Conservation (phyloP, 1,284 basidiomycete species). For the Paramarasmius palmivorus region DNA sequence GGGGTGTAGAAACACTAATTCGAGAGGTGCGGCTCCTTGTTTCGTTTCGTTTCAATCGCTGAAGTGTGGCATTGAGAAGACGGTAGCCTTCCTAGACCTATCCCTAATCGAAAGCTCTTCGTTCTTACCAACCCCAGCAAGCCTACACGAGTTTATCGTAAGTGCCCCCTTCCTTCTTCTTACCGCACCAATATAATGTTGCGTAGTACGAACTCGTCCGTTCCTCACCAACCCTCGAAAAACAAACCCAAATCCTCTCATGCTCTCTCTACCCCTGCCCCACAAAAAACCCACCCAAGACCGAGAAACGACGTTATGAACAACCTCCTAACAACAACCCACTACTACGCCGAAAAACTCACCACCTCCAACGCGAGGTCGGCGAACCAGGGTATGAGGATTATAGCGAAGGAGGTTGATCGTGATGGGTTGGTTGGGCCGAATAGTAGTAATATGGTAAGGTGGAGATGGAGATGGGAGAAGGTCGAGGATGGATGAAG, state of each 20-base stretch:
- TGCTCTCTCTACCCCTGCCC: slow-evolving; percentile 33
- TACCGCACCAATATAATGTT: background rate
- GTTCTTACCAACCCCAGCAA: slow-evolving; percentile 50
- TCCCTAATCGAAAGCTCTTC: slow-evolving; percentile 47
- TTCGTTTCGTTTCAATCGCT: background rate
- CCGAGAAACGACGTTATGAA: slow-evolving; percentile 32
- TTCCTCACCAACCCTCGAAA: slow-evolving; percentile 46
- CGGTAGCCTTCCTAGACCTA: slow-evolving; percentile 50
- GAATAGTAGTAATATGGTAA: too few relatives aligned
- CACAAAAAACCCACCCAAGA: slow-evolving; percentile 21
- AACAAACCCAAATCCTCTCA: slow-evolving; percentile 44
- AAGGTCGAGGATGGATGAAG: slow-evolving; percentile 46
- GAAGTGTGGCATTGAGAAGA: slow-evolving; percentile 29
- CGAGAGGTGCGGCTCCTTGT: slow-evolving; percentile 42
- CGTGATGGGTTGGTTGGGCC: slow-evolving; percentile 52
- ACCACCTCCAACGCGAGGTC: slow-evolving; percentile 40
- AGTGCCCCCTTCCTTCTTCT: slow-evolving; percentile 23
- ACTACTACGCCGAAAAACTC: slow-evolving; percentile 56
- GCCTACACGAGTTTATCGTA: slow-evolving; percentile 62
- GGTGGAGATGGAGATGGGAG: slow-evolving; percentile 35
- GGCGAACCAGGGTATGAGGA: slow-evolving; percentile 51
- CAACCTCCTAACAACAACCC: slow-evolving; percentile 42
- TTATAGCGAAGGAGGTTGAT: slow-evolving; percentile 58
- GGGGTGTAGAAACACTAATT: slow-evolving; percentile 50
- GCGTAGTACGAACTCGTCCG: slow-evolving; percentile 64